Base-by-base conservation (phyloP, 1,139 yeast species). In the Scheffersomyces cryptocercus region DNA sequence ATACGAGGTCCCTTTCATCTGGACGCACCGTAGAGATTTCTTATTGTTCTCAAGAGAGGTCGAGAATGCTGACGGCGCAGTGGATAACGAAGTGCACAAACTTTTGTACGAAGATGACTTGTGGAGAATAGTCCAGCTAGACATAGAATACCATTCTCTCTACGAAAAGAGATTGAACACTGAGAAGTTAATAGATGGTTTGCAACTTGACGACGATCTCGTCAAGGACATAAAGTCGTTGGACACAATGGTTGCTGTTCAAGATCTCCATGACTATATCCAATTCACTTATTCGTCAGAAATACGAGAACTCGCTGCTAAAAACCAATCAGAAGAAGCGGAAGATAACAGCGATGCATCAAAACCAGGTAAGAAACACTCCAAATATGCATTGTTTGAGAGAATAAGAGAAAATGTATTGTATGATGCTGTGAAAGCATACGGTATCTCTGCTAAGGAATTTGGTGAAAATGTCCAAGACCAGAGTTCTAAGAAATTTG, bases 21-120 rank as follows among this genome's bases (percentile, higher is more conserved):
- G 96, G 88, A 85, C 91, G 31, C 96, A 90, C 59, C 87, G 98
- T 62, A 86, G 95, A 64, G 98, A 93, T 64, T 90, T 87, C 61
- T 73, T 89, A 32, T 71, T 86, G 42, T 73, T 73, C 53, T 78
- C 88, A 10, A 85, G 80, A 54, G 84, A 81, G 43, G 74, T 73
- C 7, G 52, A 54, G 28, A 71, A 68, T 39, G 79, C 79, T 7
- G 81, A 79, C 38, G 79, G 79, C 0, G 51, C 55, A 9, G 48
- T 59, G 14, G 66, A 63, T 37, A 70, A 73, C 39, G 67, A 64
- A 28, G 84, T 81, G 15, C 78, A 73, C 52, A 78, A 78, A 52
- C 70, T 85, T 39, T 65, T 85, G 43, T 78, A 73, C 44, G 97
- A 89, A 67, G 93, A 88, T 63, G 97, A 91, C 61, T 72, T 93